Conservation (phyloP, 129 eudicot genomes). For the Daucus carota region DNA sequence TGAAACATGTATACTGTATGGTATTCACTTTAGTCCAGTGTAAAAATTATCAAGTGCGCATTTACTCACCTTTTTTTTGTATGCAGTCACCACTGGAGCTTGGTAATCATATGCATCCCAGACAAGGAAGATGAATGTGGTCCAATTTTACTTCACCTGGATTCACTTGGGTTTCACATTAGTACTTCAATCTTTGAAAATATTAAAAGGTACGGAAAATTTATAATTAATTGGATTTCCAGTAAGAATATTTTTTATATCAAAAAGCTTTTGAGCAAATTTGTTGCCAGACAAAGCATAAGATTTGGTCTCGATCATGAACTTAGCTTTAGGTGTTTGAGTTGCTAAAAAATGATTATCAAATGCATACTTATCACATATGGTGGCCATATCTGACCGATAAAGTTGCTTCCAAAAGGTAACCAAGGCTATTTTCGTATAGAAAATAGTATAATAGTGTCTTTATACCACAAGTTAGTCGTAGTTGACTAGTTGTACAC, state of each 20-base stretch:
- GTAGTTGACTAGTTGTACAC: no score
- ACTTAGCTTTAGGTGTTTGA: conserved; percentile 1
- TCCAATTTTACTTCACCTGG: conserved; percentile 75
- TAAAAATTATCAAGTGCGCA: not conserved
- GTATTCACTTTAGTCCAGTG: not conserved
- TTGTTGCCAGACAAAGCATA: not conserved
- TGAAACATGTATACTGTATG: not conserved
- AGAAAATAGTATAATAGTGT: not conserved
- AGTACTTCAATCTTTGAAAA: conserved; percentile 45
- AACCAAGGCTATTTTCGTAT: not conserved
- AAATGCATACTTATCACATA: not conserved
- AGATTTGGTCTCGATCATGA: not conserved
- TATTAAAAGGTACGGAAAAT: conserved; percentile 45
- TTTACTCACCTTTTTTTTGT: not conserved
- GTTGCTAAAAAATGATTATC: not conserved
- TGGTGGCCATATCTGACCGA: not conserved
- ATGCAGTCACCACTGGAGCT: conserved; percentile 88
- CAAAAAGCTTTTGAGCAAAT: not conserved
- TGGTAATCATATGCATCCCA: conserved; percentile 75
- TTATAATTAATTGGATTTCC: not conserved
- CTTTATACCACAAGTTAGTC: not conserved
- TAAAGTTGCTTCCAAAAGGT: not conserved
- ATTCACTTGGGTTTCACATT: conserved; percentile 65
- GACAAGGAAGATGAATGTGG: conserved; percentile 57
- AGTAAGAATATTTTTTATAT: not conserved